Base-by-base conservation (phyloP, 164 flowering plant genomes). In the Liriodendron chinense region DNA sequence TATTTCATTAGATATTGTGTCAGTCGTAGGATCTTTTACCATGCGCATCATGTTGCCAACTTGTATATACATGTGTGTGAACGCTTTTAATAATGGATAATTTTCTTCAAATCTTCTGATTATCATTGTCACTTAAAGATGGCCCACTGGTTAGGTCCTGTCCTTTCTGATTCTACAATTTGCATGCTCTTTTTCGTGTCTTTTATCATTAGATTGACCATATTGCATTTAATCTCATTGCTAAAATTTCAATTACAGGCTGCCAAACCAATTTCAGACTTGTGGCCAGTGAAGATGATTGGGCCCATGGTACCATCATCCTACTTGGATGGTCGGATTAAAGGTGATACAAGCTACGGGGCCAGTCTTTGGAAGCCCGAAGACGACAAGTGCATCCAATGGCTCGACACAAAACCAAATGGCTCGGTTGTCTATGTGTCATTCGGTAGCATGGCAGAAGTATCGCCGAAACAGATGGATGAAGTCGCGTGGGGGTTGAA, bases 261-360 rank as follows among this genome's bases (percentile, higher is more conserved):
- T 10, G 65, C 75, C 23, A 70, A 81, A 3, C 78, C 80, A 78
- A 79, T 87, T 80, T 23, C 62, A n/a, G 74, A 63, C 34, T 70
- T 62, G 2, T 80, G 77, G 76, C 71, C 78, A 12, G 16, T 78
- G 12, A 76, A 72, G 73, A 68, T 80, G 3, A 70, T 87, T 0
- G 87, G 88, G 26, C 88, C 90, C 22, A 79, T 78, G 1, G 43
- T 86, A 20, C 88, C 90, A 47, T 85, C 90, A 14, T 72, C 61
- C 72, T 87, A 76, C 81, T 66, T 84, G 66, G 86, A 82, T 79
- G 74, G 77, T 48, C 69, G 80, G 47, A 21, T 82, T 1, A 70
- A 75, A 5, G 76, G 77, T 16, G 85, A 85, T 68, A 78, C 26
- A 23, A 81, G 72, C 23, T 83, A 84, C 20, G 87, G 84, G 1